phyloP scores from a whole-genome alignment of 805 yeast species.

The Martiniozyma abietophila region DNA sequence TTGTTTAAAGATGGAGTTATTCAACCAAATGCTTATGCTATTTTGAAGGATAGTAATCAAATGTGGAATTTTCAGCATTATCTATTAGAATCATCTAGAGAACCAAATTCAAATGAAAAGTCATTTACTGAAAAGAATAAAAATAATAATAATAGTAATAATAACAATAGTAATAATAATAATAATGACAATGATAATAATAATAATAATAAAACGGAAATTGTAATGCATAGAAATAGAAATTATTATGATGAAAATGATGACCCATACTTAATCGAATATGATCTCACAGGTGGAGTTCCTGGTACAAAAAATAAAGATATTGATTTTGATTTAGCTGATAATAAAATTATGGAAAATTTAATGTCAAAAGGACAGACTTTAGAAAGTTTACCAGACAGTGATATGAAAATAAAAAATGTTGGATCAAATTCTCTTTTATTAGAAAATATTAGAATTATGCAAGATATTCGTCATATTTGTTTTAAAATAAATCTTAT shows the following conservation, averaged over 20 bases:
- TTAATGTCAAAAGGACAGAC: constrained; percentile 23
- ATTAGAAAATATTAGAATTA: constrained; percentile 58
- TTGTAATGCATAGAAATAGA: constrained; percentile 28
- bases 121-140: constrained; percentile 7
- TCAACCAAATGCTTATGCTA: constrained; percentile 61
- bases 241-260: constrained; percentile 41
- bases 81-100: constrained; percentile 26
- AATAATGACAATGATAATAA: too few species aligned
- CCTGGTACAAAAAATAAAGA: constrained; percentile 59
- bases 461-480: constrained; percentile 81
- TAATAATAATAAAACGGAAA: too few species aligned
- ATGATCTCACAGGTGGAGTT: constrained; percentile 72
- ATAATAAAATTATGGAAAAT: constrained; percentile 34
- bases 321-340: constrained; percentile 33
- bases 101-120: constrained; percentile 1
- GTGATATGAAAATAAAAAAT: constrained; percentile 32
- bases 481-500: constrained; percentile 85
- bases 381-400: constrained; percentile 29
- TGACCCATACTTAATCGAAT: constrained; percentile 66
- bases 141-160: too few species aligned
- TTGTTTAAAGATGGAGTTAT: constrained; percentile 53
- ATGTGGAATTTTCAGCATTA: constrained; percentile 56
- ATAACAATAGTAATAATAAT: too few species aligned
- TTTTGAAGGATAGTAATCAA: constrained; percentile 51
- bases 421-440: constrained; percentile 56